phyloP scores from a whole-genome alignment of 2,329 filamentous ascomycete genomes.

The Massarina eburnea region DNA sequence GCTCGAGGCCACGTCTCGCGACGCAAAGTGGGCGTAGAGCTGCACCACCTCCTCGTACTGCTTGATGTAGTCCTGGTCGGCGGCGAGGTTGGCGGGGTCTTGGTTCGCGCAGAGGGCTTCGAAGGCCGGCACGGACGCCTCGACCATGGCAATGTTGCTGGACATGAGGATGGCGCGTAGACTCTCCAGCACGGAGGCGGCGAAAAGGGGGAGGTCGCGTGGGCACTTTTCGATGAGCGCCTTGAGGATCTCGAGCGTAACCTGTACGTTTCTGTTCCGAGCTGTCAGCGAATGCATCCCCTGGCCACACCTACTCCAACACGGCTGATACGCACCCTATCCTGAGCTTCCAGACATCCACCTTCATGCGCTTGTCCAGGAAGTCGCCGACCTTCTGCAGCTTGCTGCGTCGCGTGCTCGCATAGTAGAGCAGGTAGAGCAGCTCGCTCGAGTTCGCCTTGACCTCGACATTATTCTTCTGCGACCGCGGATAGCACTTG shows the following conservation, averaged over 20 bases:
- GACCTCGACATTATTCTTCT: slow-evolving; percentile 83
- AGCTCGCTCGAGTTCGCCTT: slow-evolving; percentile 96
- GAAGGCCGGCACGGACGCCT: slow-evolving; percentile 85
- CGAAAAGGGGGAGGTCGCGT: slow-evolving; percentile 87
- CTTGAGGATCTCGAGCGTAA: slow-evolving; percentile 88
- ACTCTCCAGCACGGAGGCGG: slow-evolving; percentile 79
- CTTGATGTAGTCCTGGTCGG: slow-evolving; percentile 78
- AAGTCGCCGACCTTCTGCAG: slow-evolving; percentile 95
- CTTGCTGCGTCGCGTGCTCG: slow-evolving; percentile 90
- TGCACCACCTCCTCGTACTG: slow-evolving; percentile 82
- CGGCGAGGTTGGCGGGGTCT: slow-evolving; percentile 80
- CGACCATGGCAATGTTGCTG: slow-evolving; percentile 87
- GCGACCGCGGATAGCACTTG: slow-evolving; percentile 93
- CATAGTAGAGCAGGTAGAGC: slow-evolving; percentile 96
- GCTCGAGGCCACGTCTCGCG: slow-evolving; percentile 55
- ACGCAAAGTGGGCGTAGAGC: slow-evolving; percentile 78
- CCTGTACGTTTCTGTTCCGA: slow-evolving; percentile 75
- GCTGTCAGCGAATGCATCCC: slow-evolving; percentile 5
- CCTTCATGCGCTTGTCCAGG: slow-evolving; percentile 88
- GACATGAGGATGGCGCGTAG: slow-evolving; percentile 81
- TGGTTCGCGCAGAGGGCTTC: slow-evolving; percentile 87
- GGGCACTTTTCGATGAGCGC: slow-evolving; percentile 92
- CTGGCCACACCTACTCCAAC: not conserved
- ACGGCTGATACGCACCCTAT: slow-evolving; percentile 67
- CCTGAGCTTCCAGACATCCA: slow-evolving; percentile 85